Conservation (phyloP, 768 basidiomycete genomes). For the Fomitopsis pulvina region DNA sequence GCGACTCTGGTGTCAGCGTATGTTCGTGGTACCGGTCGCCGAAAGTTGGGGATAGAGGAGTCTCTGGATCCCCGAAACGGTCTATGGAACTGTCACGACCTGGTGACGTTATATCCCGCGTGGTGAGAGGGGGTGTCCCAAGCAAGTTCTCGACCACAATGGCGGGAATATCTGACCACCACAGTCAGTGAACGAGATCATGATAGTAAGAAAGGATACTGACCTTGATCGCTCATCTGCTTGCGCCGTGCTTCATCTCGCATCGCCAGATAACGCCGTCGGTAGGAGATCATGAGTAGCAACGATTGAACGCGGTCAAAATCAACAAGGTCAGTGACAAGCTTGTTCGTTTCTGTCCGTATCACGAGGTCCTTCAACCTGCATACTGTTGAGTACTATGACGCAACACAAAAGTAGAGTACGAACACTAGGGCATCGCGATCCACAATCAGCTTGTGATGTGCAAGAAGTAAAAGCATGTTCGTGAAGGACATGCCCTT, state of each 20-base stretch:
- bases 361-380: slow-evolving; percentile 80
- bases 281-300: slow-evolving; percentile 66
- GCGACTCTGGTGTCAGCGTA: slow-evolving; percentile 39
- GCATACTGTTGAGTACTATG: slow-evolving; percentile 3
- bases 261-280: slow-evolving; percentile 56
- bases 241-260: slow-evolving; percentile 34
- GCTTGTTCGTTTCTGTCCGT: slow-evolving; percentile 67
- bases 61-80: slow-evolving; percentile 16
- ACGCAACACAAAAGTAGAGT: not conserved
- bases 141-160: slow-evolving; percentile 61
- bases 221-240: slow-evolving; percentile 37
- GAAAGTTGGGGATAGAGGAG: slow-evolving; percentile 33
- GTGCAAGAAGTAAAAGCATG: slow-evolving; percentile 83
- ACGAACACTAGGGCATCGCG: slow-evolving; percentile 75
- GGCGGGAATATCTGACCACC: slow-evolving; percentile 51
- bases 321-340: slow-evolving; percentile 80
- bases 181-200: not conserved
- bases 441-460: slow-evolving; percentile 89
- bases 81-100: slow-evolving; percentile 14
- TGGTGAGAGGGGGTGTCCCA: slow-evolving; percentile 38
- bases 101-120: slow-evolving; percentile 49
- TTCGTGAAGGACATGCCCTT: slow-evolving; percentile 86
- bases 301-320: slow-evolving; percentile 79
- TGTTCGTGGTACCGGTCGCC: slow-evolving; percentile 35
- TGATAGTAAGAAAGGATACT: slow-evolving; percentile 5